Evolutionary conservation across 352 stramenopile genomes (phyloP), one percentile per base, ranked within the genome.

Genomic region (Globisporangium canariense): DNA sequence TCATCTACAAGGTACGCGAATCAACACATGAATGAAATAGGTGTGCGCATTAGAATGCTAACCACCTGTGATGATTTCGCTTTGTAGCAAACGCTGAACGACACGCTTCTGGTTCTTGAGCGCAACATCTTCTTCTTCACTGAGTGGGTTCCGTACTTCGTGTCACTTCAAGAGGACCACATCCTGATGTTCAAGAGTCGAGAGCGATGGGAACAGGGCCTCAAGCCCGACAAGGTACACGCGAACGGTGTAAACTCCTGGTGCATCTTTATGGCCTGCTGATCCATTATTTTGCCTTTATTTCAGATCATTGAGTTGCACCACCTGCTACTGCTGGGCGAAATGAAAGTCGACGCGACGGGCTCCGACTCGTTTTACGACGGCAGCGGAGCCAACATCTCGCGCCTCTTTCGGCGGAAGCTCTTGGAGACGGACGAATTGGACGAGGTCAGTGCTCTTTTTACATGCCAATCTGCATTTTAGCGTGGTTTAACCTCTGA

Each of bases 91-190:
- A 93, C 84, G 9, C 70, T 95, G 32, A 95, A 95, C 60, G 86
- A 95, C 66, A 93, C 81, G 57, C 67, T 95, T 52, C 57, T 92
- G 9, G 75, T 95, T 38, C 60, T 90, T 41, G 83, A 93, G 67
- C 82, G 79, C 65, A 91, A 90, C 65, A 87, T 95, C 32, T 93
- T 95, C 61, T 93, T 93, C 65, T 91, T 93, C 66, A 75, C 61
- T 51, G 84, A 88, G 59, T 95, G 86, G 86, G 73, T 79, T 5
- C 63, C 83, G 7, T 91, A 91, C 66, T 95, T 95, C 68, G 83
- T 93, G 4, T 95, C 86, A 10, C 68, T 95, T 1, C 86, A 95
- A 74, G 78, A 91, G 36, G 81, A 95, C 43, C 78, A 79, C 60
- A 76, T 93, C 34, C 71, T 95, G 25, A 67, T 95, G 58, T 95